Evolutionary conservation across 345 rosid species (phyloP).

Genomic region (Trapa incisa): DNA sequence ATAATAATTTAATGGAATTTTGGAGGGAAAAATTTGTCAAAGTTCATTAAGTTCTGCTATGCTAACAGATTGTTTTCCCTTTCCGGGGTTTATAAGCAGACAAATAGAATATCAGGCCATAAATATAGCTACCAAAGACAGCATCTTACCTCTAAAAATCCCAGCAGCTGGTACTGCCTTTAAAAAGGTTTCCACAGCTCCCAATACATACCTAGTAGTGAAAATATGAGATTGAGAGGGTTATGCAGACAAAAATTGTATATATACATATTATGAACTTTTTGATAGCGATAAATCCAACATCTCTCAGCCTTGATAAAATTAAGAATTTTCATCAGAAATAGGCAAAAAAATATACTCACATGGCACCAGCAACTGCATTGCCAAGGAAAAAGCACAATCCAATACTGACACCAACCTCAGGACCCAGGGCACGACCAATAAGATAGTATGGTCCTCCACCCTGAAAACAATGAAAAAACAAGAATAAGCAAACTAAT

Average conservation of each 20-base stretch:
- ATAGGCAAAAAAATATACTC: constrained; percentile 21
- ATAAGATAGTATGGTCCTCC: constrained; percentile 99
- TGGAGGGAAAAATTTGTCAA: not conserved
- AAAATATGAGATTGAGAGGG: not conserved
- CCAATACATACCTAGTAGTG: constrained; percentile 74
- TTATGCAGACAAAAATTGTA: not conserved
- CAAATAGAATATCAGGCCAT: not conserved
- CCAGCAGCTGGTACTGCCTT: constrained; percentile 98
- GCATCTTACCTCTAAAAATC: constrained; percentile 59
- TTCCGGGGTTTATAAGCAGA: not conserved
- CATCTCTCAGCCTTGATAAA: not conserved
- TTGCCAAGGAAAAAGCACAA: constrained; percentile 97
- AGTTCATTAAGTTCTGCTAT: not conserved
- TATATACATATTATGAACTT: not conserved
- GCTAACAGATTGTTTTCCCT: not conserved
- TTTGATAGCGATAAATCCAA: not conserved
- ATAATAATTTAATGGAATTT: not conserved
- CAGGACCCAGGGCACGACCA: constrained; percentile 99
- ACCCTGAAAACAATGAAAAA: constrained; percentile 31
- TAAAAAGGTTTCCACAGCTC: constrained; percentile 97
- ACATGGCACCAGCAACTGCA: constrained; percentile 99
- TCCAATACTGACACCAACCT: constrained; percentile 99
- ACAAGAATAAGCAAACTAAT: not conserved
- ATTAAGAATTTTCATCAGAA: not conserved
- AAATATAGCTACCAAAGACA: not conserved